phyloP scores from a whole-genome alignment of 768 basidiomycete genomes.

The Nevesoporus exiguus region DNA sequence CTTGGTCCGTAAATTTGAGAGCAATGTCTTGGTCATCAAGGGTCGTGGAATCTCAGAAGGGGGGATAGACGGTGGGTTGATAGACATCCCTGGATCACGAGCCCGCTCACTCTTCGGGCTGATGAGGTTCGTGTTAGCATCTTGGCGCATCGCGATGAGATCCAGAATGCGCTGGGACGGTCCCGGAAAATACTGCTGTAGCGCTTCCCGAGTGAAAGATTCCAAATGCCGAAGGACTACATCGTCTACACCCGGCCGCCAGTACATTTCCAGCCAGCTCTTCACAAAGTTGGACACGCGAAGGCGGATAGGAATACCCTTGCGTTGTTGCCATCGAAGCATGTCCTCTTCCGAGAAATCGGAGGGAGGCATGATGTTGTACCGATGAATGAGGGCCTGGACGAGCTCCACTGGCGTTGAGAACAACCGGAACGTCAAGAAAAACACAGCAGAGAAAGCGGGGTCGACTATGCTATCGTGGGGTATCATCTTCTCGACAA shows the following conservation, averaged over 20 bases:
- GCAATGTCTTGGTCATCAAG: slow-evolving; percentile 75
- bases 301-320: slow-evolving; percentile 86
- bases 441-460: slow-evolving; percentile 85
- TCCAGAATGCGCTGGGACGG: slow-evolving; percentile 75
- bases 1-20: slow-evolving; percentile 63
- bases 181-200: slow-evolving; percentile 59
- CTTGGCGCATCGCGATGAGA: slow-evolving; percentile 54
- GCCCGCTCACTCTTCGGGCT: slow-evolving; percentile 60
- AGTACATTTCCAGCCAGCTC: slow-evolving; percentile 89
- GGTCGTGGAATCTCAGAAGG: slow-evolving; percentile 80
- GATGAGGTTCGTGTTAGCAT: slow-evolving; percentile 44
- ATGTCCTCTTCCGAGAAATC: slow-evolving; percentile 56
- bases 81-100: slow-evolving; percentile 73
- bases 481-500: slow-evolving; percentile 98
- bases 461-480: slow-evolving; percentile 89
- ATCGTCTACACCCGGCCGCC: slow-evolving; percentile 76
- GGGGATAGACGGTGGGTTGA: slow-evolving; percentile 53
- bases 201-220: slow-evolving; percentile 59
- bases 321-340: slow-evolving; percentile 78
- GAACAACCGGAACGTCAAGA: slow-evolving; percentile 93
- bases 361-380: slow-evolving; percentile 69
- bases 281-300: slow-evolving; percentile 93
- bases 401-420: slow-evolving; percentile 74
- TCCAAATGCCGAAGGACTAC: slow-evolving; percentile 54
- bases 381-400: slow-evolving; percentile 74